These are phyloP conservation scores for Boletus reticulatus DNA, from an alignment of 768 basidiomycete species.

Conservation along the genomic window DNA sequence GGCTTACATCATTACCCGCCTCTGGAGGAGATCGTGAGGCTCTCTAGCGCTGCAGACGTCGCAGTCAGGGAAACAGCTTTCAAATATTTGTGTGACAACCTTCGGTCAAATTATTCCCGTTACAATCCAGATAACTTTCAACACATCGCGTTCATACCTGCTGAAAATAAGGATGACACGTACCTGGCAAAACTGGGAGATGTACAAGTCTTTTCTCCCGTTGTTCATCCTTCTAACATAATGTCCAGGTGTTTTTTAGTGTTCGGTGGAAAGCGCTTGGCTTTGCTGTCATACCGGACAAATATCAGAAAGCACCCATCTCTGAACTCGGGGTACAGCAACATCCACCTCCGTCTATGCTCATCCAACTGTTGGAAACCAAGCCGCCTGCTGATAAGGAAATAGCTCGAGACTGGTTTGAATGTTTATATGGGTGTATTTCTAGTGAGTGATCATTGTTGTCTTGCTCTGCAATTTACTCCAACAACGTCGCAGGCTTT, in stretches of 20 bases:
- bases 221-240: background rate
- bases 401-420: conserved; percentile 63
- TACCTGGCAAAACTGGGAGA: conserved; percentile 61
- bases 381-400: conserved; percentile 50
- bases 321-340: conserved; percentile 62
- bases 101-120: conserved; percentile 49
- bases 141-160: conserved; percentile 74
- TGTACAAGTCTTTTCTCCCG: conserved; percentile 35
- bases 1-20: conserved; percentile 66
- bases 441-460: conserved; percentile 40
- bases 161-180: conserved; percentile 45
- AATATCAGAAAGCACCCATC: conserved; percentile 43
- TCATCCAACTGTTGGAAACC: conserved; percentile 55
- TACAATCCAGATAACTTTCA: conserved; percentile 52
- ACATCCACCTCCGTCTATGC: conserved; percentile 57
- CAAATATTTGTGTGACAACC: conserved; percentile 74
- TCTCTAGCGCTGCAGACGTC: conserved; percentile 34
- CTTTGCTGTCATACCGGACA: conserved; percentile 60
- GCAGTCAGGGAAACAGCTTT: conserved; percentile 55
- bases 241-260: conserved; percentile 1
- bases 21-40: conserved; percentile 64
- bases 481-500: conserved; percentile 45
- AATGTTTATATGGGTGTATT: conserved; percentile 56
- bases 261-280: conserved; percentile 56
- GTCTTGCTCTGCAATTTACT: background rate